phyloP scores from a whole-genome alignment of 2,329 filamentous ascomycete genomes.

The Diplodia scrobiculata region DNA sequence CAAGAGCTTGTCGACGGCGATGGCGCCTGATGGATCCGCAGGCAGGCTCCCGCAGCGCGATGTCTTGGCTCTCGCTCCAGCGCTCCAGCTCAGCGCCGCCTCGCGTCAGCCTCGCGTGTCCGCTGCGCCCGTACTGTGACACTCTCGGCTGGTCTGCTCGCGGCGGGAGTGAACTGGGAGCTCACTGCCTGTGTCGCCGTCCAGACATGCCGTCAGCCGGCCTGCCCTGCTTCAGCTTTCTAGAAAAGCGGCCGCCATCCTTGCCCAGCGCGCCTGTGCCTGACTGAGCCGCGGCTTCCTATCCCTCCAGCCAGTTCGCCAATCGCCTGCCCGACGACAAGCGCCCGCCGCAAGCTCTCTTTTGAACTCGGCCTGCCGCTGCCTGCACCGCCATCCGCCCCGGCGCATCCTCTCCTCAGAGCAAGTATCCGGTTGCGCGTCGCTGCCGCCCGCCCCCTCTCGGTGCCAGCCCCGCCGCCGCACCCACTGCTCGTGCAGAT shows the following conservation, averaged over 20 bases:
- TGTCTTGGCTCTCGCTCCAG: slow-evolving; percentile 3
- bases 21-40: slow-evolving; percentile 17
- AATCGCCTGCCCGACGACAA: slow-evolving; percentile 20
- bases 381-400: not conserved
- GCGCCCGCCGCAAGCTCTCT: slow-evolving; percentile 1
- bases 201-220: slow-evolving; percentile 7
- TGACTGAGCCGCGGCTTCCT: slow-evolving; percentile 20
- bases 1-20: not conserved
- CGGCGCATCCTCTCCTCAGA: not conserved
- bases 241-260: slow-evolving; percentile 24
- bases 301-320: slow-evolving; percentile 5
- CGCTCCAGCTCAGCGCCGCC: not conserved
- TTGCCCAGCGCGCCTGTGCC: slow-evolving; percentile 22
- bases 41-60: slow-evolving; percentile 17
- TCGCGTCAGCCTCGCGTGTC: slow-evolving; percentile 23
- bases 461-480: slow-evolving; percentile 7
- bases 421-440: not conserved
- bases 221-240: slow-evolving; percentile 7
- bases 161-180: slow-evolving; percentile 1
- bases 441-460: slow-evolving; percentile 3
- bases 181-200: slow-evolving; percentile 13
- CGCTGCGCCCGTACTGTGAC: slow-evolving; percentile 26
- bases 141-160: slow-evolving; percentile 20
- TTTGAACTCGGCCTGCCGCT: slow-evolving; percentile 10
- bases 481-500: slow-evolving; percentile 10